Conservation (phyloP, 169 alveolate species). For the Plasmodium coatneyi region DNA sequence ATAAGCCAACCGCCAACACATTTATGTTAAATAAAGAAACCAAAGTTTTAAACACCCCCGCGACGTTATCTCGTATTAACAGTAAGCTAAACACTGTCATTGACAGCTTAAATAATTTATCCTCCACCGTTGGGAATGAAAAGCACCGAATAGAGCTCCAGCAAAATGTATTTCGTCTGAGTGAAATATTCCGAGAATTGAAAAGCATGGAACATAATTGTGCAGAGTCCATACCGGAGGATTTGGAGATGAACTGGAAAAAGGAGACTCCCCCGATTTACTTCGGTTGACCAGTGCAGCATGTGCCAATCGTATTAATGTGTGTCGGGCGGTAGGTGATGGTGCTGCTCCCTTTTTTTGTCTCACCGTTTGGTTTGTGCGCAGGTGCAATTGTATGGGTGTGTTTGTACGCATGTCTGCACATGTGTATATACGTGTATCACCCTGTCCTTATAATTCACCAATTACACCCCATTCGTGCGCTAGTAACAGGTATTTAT, state of each 20-base stretch:
- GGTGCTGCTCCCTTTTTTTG: background rate
- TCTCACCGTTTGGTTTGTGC: background rate
- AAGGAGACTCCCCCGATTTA: constrained; percentile 25
- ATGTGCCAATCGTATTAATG: background rate
- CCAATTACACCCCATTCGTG: background rate
- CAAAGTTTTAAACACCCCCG: background rate
- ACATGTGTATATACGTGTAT: background rate
- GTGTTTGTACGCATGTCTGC: background rate
- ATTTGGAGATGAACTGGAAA: constrained; percentile 8
- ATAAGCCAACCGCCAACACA: constrained; percentile 12
- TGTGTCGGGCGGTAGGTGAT: background rate
- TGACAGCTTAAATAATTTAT: constrained; percentile 42
- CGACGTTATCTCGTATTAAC: constrained; percentile 12
- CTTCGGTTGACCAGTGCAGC: constrained; percentile 1
- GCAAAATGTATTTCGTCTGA: constrained; percentile 39
- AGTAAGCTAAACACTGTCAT: constrained; percentile 39
- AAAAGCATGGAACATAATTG: constrained; percentile 28
- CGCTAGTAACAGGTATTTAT: background rate
- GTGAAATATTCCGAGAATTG: constrained; percentile 49
- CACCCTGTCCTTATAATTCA: background rate
- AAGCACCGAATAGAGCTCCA: constrained; percentile 28
- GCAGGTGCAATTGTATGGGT: background rate
- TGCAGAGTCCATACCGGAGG: constrained; percentile 11
- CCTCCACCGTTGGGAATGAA: constrained; percentile 25
- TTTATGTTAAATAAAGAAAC: background rate